Conservation (phyloP, 352 stramenopile genomes). For the Phytophthora quininea region DNA sequence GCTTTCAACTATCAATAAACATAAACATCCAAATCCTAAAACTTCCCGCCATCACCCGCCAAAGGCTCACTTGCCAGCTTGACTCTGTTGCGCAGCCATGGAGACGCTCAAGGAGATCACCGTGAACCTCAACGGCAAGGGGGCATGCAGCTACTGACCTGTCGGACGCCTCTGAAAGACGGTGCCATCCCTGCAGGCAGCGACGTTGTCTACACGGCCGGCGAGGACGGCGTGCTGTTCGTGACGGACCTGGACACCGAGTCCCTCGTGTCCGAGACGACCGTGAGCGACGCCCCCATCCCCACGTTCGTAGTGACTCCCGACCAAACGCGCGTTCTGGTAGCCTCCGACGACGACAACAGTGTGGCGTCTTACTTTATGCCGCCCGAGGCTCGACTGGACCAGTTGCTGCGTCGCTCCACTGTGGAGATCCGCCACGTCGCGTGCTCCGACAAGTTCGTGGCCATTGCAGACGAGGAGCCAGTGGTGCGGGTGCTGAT, state of each 20-base stretch:
- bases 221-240: slow-evolving; percentile 83
- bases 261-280: slow-evolving; percentile 45
- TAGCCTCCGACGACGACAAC: slow-evolving; percentile 78
- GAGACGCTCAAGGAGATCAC: slow-evolving; percentile 83
- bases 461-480: slow-evolving; percentile 79
- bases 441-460: slow-evolving; percentile 58
- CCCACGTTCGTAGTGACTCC: slow-evolving; percentile 72
- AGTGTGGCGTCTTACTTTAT: slow-evolving; percentile 74
- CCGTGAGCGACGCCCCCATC: slow-evolving; percentile 67
- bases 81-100: slow-evolving; percentile 33
- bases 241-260: slow-evolving; percentile 71
- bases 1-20: no score
- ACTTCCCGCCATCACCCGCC: no score
- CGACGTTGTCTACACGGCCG: slow-evolving; percentile 75
- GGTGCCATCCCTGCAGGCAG: slow-evolving; percentile 32
- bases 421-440: slow-evolving; percentile 80
- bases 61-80: background rate
- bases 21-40: no score
- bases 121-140: slow-evolving; percentile 73
- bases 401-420: slow-evolving; percentile 71
- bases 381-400: slow-evolving; percentile 50
- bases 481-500: slow-evolving; percentile 72
- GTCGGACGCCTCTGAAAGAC: slow-evolving; percentile 39
- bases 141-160: slow-evolving; percentile 63
- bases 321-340: slow-evolving; percentile 68